Percentiles rank a stretch among this genome's conserved stretches.
phyloP scores from a whole-genome alignment of 139 green algal genomes.

The Tetradesmus obliquus region DNA sequence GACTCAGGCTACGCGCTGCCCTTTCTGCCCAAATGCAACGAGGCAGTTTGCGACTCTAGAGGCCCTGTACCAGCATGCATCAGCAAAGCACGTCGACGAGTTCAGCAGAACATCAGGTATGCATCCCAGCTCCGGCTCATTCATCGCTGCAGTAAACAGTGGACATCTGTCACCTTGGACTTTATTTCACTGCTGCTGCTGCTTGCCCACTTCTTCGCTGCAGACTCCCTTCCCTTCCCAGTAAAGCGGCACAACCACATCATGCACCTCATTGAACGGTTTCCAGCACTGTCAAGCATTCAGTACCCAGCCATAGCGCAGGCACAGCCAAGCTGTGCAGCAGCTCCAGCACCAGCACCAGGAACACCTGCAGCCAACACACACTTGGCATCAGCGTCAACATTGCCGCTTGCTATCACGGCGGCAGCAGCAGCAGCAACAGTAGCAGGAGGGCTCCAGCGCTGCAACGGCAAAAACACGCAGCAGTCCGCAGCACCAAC shows the following conservation, averaged over 20 bases:
- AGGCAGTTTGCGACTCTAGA: not conserved
- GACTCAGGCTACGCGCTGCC: not conserved
- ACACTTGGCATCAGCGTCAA: not conserved
- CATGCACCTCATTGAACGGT: not conserved
- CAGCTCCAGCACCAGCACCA: slow-evolving; percentile 1
- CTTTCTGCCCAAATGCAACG: not conserved
- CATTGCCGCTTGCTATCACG: not conserved
- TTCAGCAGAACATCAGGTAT: not conserved
- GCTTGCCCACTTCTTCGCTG: not conserved
- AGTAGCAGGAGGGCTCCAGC: not conserved
- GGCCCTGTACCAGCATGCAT: not conserved
- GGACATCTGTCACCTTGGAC: not conserved
- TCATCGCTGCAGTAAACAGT: not conserved
- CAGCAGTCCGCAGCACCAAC: not conserved
- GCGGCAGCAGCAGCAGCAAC: not conserved
- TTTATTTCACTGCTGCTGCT: not conserved
- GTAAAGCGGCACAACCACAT: not conserved
- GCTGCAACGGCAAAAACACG: not conserved
- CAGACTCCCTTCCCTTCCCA: not conserved
- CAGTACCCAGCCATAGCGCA: not conserved
- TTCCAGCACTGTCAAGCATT: not conserved
- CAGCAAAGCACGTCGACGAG: not conserved
- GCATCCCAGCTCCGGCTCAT: too few species aligned
- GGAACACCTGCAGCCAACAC: not conserved
- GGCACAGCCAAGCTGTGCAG: not conserved